These are phyloP conservation scores for Sesbania bispinosa DNA, from an alignment of 306 rosid genomes.

Conservation along the genomic window DNA sequence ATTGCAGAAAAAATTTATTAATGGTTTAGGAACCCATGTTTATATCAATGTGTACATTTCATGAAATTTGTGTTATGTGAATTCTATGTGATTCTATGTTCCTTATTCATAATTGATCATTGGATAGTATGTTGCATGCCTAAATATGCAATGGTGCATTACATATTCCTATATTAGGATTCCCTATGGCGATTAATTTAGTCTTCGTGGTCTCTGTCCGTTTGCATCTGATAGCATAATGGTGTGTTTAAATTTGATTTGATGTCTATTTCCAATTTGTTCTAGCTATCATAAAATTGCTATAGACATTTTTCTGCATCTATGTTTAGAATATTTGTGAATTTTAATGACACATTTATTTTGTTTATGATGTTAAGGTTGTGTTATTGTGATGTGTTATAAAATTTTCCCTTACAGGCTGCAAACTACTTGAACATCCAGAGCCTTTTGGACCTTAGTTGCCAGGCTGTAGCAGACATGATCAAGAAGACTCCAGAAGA, in stretches of 20 bases:
- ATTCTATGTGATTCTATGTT: no score
- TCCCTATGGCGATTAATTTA: background rate
- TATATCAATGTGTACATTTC: no score
- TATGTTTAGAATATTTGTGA: background rate
- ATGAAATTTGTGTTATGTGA: no score
- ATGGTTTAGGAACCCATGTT: no score
- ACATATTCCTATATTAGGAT: background rate
- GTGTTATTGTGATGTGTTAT: background rate
- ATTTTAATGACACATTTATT: background rate
- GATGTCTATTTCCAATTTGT: background rate
- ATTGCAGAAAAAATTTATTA: no score
- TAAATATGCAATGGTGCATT: no score
- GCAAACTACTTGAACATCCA: slow-evolving; percentile 63
- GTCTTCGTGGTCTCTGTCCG: background rate
- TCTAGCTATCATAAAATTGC: background rate
- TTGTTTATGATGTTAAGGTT: background rate
- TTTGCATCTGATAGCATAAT: background rate
- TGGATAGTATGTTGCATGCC: no score
- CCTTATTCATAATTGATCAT: no score
- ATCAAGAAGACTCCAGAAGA: slow-evolving; percentile 65
- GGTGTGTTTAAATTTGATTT: background rate
- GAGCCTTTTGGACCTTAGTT: slow-evolving; percentile 56
- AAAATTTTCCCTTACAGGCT: no score
- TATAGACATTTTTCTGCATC: background rate
- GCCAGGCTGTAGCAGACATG: slow-evolving; percentile 66